These are phyloP conservation scores for Colletotrichum chlorophyti DNA, from an alignment of 2,329 filamentous ascomycete genomes.

Conservation along the genomic window DNA sequence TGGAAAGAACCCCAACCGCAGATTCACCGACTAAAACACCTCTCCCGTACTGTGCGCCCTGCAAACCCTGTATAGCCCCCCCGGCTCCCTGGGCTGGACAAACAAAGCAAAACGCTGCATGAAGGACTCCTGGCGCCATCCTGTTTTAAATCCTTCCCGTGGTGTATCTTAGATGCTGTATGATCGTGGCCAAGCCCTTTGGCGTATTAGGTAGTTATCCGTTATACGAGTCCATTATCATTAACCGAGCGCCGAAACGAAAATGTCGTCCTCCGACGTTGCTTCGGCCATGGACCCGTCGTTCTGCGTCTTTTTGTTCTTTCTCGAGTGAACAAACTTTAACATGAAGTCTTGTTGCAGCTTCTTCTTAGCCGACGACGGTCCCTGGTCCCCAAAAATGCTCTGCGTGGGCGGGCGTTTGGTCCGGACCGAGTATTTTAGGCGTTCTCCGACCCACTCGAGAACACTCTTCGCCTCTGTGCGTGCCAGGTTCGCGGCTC, in stretches of 20 bases:
- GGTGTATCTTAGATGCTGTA: conserved; percentile 32
- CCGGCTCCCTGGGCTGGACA: conserved; percentile 1
- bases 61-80: conserved; percentile 12
- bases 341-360: conserved; percentile 52
- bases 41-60: not conserved
- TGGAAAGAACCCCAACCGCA: conserved; percentile 93
- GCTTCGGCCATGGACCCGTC: not conserved
- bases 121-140: conserved; percentile 21
- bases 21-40: conserved; percentile 81
- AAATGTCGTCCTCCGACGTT: conserved; percentile 22
- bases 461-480: conserved; percentile 80
- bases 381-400: conserved; percentile 54
- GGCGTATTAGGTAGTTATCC: conserved; percentile 29
- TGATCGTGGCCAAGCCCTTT: conserved; percentile 29
- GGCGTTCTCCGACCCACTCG: conserved; percentile 76
- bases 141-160: conserved; percentile 27
- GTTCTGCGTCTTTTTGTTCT: conserved; percentile 29
- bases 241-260: conserved; percentile 20
- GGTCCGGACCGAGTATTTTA: conserved; percentile 75
- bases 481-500: conserved; percentile 73
- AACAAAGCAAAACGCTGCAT: conserved; percentile 17
- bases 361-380: conserved; percentile 46
- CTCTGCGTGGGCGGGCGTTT: conserved; percentile 60
- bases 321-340: conserved; percentile 45
- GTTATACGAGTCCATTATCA: conserved; percentile 23